Conservation (phyloP, 176 grass and related monocot genomes). For the Musa acuminata region DNA sequence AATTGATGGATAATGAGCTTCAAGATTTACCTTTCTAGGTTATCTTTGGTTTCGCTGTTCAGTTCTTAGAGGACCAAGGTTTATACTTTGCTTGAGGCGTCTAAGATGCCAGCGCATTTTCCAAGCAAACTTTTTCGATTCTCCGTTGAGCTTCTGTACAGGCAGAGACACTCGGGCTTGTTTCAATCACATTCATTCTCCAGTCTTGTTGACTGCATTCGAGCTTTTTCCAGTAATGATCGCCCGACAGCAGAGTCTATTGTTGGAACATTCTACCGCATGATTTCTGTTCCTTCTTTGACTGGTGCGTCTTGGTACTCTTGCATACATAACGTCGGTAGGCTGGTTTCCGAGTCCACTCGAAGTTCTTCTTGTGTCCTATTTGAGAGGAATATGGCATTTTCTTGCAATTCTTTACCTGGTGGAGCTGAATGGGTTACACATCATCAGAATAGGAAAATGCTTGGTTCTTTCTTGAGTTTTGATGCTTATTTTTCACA, state of each 20-base stretch:
- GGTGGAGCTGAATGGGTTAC: neutral
- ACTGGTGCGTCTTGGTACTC: neutral
- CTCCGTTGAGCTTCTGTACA: neutral
- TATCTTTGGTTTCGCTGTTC: neutral
- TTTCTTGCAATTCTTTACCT: neutral
- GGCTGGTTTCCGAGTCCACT: neutral
- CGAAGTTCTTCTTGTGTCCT: neutral
- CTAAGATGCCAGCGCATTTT: slow-evolving; percentile 2
- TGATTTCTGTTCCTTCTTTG: neutral
- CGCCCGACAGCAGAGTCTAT: neutral
- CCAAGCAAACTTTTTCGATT: neutral
- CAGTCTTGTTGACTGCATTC: neutral
- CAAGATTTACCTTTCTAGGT: neutral
- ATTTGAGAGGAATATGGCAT: neutral
- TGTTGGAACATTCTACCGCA: neutral
- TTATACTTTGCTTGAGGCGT: neutral
- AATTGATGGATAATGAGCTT: neutral
- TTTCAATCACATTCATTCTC: neutral
- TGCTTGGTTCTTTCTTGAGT: neutral
- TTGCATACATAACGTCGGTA: neutral
- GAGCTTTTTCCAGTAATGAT: neutral
- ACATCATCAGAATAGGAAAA: neutral
- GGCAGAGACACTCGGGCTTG: neutral
- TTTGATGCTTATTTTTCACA: neutral
- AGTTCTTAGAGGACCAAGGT: neutral